Base-by-base conservation (phyloP, 2,329 filamentous ascomycete species). In the Microcyclospora pomicola region DNA sequence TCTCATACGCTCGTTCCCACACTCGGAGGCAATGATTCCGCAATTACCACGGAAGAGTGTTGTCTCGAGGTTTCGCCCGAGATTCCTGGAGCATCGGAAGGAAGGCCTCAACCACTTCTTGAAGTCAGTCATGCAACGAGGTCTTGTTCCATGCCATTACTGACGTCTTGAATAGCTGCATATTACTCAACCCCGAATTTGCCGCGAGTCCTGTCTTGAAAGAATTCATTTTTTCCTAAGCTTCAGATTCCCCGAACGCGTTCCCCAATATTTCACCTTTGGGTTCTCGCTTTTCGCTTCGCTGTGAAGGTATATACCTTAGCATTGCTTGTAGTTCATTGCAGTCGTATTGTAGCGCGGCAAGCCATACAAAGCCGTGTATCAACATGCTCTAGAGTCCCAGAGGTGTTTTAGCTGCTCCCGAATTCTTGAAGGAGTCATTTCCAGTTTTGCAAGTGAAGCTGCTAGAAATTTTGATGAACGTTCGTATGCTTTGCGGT, bases 181-280 rank as follows among this genome's bases (percentile, higher is more conserved):
- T 95, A 43, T 64, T 96, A 47, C 65, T 95, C 24, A 95, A 95
- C 59, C 88, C 88, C 0, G 86, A 95, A 59, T 95, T 95, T 55
- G 83, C 86, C 27, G 82, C 82, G 9, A 91, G 84, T n/a, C 83
- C 86, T 0, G 76, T 94, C 2, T 68, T 94, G 32, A 93, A 91
- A 56, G 85, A 93, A 41, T 95, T 95, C 56, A 69, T 95, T 36
- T 91, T 93, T 33, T 42, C 40, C 13, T 51, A 42, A 49, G 31
- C 31, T 5, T 31, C n/a, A 4, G 19, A 24, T 4, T 7, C 19
- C 19, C 19, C 7, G 5, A 24, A 24, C 19, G 7, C 19, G 19
- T 24, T 24, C 4, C 4, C 7, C 7, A 4, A 24, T 4, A 24
- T 7, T 24, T 24, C 7, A 7, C 19, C 19, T 24, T 24, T 7